Percentiles rank a stretch among this genome's conserved stretches.
Evolutionary conservation across 139 green algal genomes (phyloP).

Genomic region (Coelastrella sp.): DNA sequence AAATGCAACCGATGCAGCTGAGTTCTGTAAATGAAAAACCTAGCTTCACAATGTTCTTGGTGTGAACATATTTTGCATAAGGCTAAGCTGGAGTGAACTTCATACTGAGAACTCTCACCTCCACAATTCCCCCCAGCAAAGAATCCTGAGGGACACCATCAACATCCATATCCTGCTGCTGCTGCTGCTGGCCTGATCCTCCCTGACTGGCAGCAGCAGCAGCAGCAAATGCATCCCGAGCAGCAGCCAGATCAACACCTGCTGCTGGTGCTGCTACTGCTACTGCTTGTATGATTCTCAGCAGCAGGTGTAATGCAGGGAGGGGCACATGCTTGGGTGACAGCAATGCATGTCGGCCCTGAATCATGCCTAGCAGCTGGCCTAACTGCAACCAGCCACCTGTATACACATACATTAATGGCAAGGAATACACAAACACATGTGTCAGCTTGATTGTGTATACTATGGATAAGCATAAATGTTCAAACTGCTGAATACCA

Average conservation of each 20-base stretch:
- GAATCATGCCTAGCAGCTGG: constrained; percentile 22
- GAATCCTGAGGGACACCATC: neutral
- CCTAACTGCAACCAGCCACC: constrained; percentile 14
- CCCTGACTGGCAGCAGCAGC: neutral
- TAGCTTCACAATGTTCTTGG: too few species aligned
- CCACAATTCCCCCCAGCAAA: constrained; percentile 2
- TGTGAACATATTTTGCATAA: too few species aligned
- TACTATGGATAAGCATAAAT: too few species aligned
- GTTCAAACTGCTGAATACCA: too few species aligned
- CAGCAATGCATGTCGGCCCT: constrained; percentile 22
- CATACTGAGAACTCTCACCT: neutral
- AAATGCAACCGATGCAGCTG: too few species aligned
- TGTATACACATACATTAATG: neutral
- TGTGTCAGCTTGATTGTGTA: too few species aligned
- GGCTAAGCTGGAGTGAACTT: neutral
- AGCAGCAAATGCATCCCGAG: neutral
- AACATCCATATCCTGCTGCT: neutral
- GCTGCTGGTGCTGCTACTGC: neutral
- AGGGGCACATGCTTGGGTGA: neutral
- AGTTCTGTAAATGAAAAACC: too few species aligned
- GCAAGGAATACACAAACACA: too few species aligned
- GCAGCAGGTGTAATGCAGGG: neutral
- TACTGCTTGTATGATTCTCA: constrained; percentile 27
- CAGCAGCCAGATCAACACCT: neutral
- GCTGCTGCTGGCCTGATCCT: neutral